Evolutionary conservation across 192 early-diverging fungal genomes (phyloP), one percentile per base, ranked within the genome.

Genomic region (Mortierella hygrophila): DNA sequence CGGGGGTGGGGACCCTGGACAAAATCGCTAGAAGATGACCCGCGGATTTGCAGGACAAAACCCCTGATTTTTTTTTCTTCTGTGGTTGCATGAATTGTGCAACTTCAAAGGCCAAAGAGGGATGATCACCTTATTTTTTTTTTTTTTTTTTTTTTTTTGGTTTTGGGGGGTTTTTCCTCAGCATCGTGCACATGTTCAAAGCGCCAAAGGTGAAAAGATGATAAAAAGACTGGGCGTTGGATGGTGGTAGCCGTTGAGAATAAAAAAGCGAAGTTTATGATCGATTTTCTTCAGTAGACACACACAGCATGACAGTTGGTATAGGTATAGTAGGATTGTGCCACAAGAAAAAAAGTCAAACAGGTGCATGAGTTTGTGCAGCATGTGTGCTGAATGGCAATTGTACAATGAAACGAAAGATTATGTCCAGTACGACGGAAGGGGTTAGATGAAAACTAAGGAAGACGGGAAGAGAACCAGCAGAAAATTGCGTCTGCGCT

Each of bases 81-180:
- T 65, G 60, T 65, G 11, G 60, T 65, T 65, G 60, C 60, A 65
- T 65, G 60, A 65, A 65, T 65, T 65, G 60, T 65, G 29, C 60
- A 65, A 65, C 60, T 63, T 63, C 60, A n/a, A 7, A 63, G 26
- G 60, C n/a, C 54, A 57, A 57, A 57, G 55, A 57, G 55, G 55
- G 55, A 57, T 57, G 55, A 57, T 65, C 60, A 65, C 60, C 60
- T 26, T 65, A 65, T 65, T 65, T 65, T 60, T 60, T 23, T 29
- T 60, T 60, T 29, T 26, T 23, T 63, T 60, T 29, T 23, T 29
- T 35, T 32, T 15, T 65, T 65, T 65, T 60, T 60, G 5, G 26
- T 60, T 60, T 29, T 26, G 7, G 35, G 35, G 35, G 35, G 35
- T 65, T 60, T 32, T 65, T 32, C 3, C 60, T 4, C 29, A 32